Evolutionary conservation across 306 rosid species (phyloP).

Genomic region (Senna tora): DNA sequence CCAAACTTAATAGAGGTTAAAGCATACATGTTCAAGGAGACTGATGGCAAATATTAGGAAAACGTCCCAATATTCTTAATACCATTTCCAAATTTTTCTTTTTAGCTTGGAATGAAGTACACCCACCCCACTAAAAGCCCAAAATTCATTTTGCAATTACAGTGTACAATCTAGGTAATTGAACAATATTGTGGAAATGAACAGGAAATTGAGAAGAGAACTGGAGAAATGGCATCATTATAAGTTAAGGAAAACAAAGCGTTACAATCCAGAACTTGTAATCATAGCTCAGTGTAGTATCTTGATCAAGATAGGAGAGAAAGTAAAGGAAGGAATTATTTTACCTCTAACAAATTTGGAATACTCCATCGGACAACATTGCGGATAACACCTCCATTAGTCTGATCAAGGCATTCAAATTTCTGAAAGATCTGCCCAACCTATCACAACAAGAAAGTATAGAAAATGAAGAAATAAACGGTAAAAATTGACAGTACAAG

Average conservation of each 20-base stretch:
- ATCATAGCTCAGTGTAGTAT: conserved; percentile 15
- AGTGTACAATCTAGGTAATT: not conserved
- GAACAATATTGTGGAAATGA: conserved; percentile 9
- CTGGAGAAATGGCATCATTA: not conserved
- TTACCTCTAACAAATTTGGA: conserved; percentile 81
- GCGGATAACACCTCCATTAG: conserved; percentile 64
- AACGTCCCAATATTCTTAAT: conserved; percentile 9
- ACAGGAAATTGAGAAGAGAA: conserved; percentile 7
- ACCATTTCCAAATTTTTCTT: conserved; percentile 9
- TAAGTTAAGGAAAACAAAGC: conserved; percentile 16
- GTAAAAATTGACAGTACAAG: not conserved
- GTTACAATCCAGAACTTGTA: not conserved
- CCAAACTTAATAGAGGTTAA: not conserved
- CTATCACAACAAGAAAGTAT: conserved; percentile 47
- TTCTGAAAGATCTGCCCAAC: conserved; percentile 94
- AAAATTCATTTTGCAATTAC: conserved; percentile 19
- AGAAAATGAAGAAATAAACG: conserved; percentile 20
- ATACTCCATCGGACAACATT: conserved; percentile 93
- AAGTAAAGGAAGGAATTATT: conserved; percentile 13
- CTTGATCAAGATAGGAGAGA: conserved; percentile 9
- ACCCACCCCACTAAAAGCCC: not conserved
- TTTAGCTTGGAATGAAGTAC: not conserved
- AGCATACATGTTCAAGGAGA: conserved; percentile 25
- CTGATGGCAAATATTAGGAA: conserved; percentile 14
- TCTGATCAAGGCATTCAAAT: conserved; percentile 72